Base-by-base conservation (phyloP, 106 monocot genomes). In the Acorus calamus region DNA sequence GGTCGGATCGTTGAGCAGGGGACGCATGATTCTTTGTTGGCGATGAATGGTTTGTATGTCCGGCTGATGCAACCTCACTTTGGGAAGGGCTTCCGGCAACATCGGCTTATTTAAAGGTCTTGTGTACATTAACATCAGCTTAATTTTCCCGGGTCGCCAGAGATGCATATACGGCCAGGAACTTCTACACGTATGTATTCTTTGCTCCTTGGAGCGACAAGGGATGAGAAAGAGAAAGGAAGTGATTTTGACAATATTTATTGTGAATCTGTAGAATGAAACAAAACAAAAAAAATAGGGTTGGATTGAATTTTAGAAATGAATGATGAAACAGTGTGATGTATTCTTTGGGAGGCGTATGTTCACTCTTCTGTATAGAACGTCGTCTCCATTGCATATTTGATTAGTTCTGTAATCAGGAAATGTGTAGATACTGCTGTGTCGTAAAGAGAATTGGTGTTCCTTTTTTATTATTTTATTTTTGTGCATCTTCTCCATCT, bases 11-110 rank as follows among this genome's bases (percentile, higher is more conserved):
- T 99, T 12, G 98, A 99, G 70, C 87, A 92, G 69, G 98, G 98
- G 0, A 83, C 77, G 7, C 98, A 99, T 61, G 98, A 99, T 55
- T 66, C 92, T 43, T 60, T 99, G 63, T 65, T 81, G 60, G 88
- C 92, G 51, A 81, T 68, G 88, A 99, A 92, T 46, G 92, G 98
- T 3, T 76, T 99, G 14, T 99, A 99, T 78, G 85, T 88, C 14
- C 79, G 92, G 70, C 66, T 99, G 63, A 92, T 99, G 98, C 98
- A 99, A 69, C 98, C 98, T 61, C 92, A 99, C 74, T 88, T 99
- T 56, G 72, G 64, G 43, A 99, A 99, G 69, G 98, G 98, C n/a
- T 76, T 88, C 49, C 73, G 83, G 47, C 83, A 83, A 44, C 88
- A 79, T 71, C 82, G 91, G 5, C 74, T 96, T 12, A 60, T 90